Conservation (phyloP, 768 basidiomycete species). For the Podaxis mareebaensis region DNA sequence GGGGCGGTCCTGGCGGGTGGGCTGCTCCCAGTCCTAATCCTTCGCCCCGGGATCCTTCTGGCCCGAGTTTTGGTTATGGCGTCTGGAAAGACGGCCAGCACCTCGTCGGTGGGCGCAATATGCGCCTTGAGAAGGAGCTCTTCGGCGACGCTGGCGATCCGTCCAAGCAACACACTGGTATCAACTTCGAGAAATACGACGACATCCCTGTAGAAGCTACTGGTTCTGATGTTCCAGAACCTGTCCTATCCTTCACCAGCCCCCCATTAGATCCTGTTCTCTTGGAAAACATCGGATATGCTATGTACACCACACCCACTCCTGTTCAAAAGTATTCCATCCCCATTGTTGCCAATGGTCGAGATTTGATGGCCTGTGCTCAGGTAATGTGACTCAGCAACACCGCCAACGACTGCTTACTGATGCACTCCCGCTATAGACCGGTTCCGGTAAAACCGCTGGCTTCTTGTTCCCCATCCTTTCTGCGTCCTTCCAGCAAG, state of each 20-base stretch:
- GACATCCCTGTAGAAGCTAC: slow-evolving; percentile 99
- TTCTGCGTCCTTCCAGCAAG: slow-evolving; percentile 84
- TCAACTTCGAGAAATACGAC: slow-evolving; percentile 99
- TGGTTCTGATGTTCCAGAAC: slow-evolving; percentile 95
- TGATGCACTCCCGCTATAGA: slow-evolving; percentile 48
- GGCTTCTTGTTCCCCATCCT: slow-evolving; percentile 99
- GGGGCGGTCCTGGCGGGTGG: slow-evolving; percentile 39
- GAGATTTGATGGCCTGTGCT: slow-evolving; percentile 95
- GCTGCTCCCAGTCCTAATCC: slow-evolving; percentile 36
- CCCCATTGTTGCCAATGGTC: slow-evolving; percentile 89
- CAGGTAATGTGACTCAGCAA: slow-evolving; percentile 52
- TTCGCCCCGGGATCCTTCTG: slow-evolving; percentile 19
- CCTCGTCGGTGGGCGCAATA: slow-evolving; percentile 78
- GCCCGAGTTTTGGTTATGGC: slow-evolving; percentile 56
- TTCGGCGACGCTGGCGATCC: slow-evolving; percentile 88
- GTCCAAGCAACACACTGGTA: slow-evolving; percentile 91
- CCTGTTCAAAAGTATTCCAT: slow-evolving; percentile 99
- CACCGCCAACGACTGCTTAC: slow-evolving; percentile 19
- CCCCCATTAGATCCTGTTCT: slow-evolving; percentile 92
- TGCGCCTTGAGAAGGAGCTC: slow-evolving; percentile 92
- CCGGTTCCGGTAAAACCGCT: slow-evolving; percentile 98
- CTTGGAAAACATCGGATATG: slow-evolving; percentile 90
- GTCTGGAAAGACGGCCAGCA: slow-evolving; percentile 91
- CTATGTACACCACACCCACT: slow-evolving; percentile 93
- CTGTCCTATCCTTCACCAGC: slow-evolving; percentile 81